A percentile compares a stretch with the other conserved stretches of the same genome.
These are phyloP conservation scores for Pichia kluyveri DNA, from an alignment of 805 yeast species.

Conservation along the genomic window DNA sequence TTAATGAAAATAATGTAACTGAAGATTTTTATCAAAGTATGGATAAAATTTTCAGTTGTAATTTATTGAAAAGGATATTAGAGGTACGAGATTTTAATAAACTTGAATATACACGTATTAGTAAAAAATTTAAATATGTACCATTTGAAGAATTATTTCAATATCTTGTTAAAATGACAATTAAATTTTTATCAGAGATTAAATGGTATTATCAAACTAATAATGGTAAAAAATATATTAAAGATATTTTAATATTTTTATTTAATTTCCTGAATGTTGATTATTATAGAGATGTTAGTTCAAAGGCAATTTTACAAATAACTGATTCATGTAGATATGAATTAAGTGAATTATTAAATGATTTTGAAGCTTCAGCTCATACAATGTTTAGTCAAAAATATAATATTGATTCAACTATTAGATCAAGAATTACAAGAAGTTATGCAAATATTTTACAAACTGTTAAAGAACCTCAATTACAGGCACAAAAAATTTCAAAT, in stretches of 20 bases:
- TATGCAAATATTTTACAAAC: conserved; percentile 56
- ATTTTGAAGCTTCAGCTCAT: conserved; percentile 37
- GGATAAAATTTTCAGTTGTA: conserved; percentile 21
- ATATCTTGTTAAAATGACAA: conserved; percentile 38
- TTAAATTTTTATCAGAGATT: conserved; percentile 49
- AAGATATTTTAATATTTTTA: conserved; percentile 43
- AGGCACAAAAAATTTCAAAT: conserved; percentile 24
- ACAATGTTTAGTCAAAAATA: conserved; percentile 34
- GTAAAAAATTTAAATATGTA: no score
- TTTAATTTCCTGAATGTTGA: conserved; percentile 18
- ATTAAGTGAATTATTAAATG: conserved; percentile 34
- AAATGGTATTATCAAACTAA: conserved; percentile 48
- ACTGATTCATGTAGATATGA: conserved; percentile 44
- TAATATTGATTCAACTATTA: conserved; percentile 30
- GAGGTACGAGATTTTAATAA: neutral
- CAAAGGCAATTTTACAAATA: conserved; percentile 50
- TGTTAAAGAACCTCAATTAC: conserved; percentile 36
- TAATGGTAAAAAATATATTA: conserved; percentile 36
- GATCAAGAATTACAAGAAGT: conserved; percentile 54
- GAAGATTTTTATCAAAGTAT: conserved; percentile 16
- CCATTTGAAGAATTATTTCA: neutral
- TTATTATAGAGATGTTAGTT: conserved; percentile 25
- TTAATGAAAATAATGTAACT: conserved; percentile 28
- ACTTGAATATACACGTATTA: neutral
- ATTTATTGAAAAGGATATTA: conserved; percentile 19